phyloP scores from a whole-genome alignment of 2,329 filamentous ascomycete species.

The Raffaelea ambrosiae region DNA sequence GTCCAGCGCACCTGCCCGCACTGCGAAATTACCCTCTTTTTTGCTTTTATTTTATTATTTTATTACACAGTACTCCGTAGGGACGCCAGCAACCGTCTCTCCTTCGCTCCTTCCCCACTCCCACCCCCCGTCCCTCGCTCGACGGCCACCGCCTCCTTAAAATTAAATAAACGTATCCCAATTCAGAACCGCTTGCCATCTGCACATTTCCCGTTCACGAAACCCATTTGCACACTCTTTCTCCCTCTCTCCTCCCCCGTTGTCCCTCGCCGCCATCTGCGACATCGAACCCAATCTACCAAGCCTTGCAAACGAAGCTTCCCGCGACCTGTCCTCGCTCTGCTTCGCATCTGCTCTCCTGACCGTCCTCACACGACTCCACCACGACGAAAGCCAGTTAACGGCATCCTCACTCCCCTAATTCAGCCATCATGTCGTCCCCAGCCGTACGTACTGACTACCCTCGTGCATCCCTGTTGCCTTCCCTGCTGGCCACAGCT shows the following conservation, averaged over 20 bases:
- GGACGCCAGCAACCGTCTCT: background rate
- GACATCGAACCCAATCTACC: conserved; percentile 12
- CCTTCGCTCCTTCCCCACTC: conserved; percentile 5
- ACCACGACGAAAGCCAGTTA: too few relatives aligned
- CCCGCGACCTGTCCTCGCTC: background rate
- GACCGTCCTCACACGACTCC: too few relatives aligned
- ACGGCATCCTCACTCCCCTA: conserved; percentile 2
- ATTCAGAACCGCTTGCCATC: conserved; percentile 2
- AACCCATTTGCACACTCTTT: background rate
- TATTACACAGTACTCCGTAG: too few relatives aligned
- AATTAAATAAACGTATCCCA: conserved; percentile 14
- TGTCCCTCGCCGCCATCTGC: conserved; percentile 1
- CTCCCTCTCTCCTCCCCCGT: background rate
- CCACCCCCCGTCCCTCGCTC: conserved; percentile 3
- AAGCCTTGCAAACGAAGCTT: conserved; percentile 4
- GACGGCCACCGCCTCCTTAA: conserved; percentile 14
- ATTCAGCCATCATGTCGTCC: conserved; percentile 19
- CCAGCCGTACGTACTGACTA: conserved; percentile 21
- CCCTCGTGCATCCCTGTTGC: background rate
- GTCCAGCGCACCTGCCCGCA: background rate
- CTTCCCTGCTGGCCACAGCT: background rate
- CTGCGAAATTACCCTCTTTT: conserved; percentile 7
- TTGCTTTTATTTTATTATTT: conserved; percentile 5
- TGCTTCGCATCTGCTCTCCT: background rate
- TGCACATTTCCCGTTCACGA: background rate